Base-by-base conservation (phyloP, 768 basidiomycete species). In the Xerocomus spinulosus region DNA sequence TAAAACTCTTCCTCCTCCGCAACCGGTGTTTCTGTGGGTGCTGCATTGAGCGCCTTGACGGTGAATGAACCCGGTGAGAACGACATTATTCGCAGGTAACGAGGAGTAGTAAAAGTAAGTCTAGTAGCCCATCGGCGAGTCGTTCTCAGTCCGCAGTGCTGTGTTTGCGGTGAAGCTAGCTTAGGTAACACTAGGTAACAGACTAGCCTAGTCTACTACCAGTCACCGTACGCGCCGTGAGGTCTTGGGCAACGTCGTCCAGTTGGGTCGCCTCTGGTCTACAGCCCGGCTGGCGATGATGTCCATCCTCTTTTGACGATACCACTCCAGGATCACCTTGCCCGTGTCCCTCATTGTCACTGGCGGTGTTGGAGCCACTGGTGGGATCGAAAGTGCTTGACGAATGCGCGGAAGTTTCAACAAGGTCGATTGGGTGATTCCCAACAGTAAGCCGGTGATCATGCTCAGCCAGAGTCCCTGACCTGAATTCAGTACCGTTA, bases 1-100 rank as follows among this genome's bases (percentile, higher is more conserved):
- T 92, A 92, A 64, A 83, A 88, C 63, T 93, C 91, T 66, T 92
- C 90, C 41, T 89, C 87, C 62, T 91, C 85, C 10, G 76, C 67
- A 28, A 75, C 61, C 20, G 79, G 72, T 3, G 57, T 49, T 1
- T 61, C 58, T 0, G 78, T 60, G 10, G 70, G 56, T 5, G 62
- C 14, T 2, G 53, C 20, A 8, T 61, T 49, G 10, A 44, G 26
- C 21, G 55, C 67, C 42, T 67, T 58, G 4, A 66, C 52, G 20
- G 69, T 59, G 21, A 73, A 41, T 39, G 76, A 66, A 37, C 62
- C 64, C 12, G 73, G 52, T 36, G 64, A 64, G 53, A 75, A 54
- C 30, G 70, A 56, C 73, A 78, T 74, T n/a, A n/a, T 46, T 48
- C 3, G 69, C 64, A 15, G 12, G n/a, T 6, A 24, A 21, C 23